Evolutionary conservation across 2,329 filamentous ascomycete species (phyloP), one percentile per base, ranked within the genome.

Genomic region (Polychaeton citri): DNA sequence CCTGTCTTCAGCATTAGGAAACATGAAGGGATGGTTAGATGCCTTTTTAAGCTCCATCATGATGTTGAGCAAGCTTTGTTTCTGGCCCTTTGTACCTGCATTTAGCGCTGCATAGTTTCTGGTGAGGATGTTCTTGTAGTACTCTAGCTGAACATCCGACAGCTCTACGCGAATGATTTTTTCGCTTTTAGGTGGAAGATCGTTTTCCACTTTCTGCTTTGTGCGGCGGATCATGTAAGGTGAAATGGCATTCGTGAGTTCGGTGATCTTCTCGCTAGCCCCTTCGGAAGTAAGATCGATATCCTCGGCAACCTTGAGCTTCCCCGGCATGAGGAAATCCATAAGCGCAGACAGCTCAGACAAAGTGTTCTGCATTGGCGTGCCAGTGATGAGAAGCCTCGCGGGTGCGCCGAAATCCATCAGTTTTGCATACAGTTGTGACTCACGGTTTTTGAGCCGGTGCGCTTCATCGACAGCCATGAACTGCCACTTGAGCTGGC

Each of bases 41-140:
- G 90, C 86, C 61, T 98, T 98, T 67, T 98, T 98, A 52, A 98
- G 62, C 59, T 98, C 90, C 90, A 98, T 98, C 76, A 98, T 95
- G 57, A 98, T 90, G 60, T 98, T 98, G 44, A 98, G 66, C 10
- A 98, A 65, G 0, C 88, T 96, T 47, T 93, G 88, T 60, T 94
- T 96, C 58, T 92, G 84, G 5, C 88, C 90, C 41, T 76, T 84
- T 31, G 80, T 79, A 32, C 86, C 88, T 52, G 94, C 83, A 49
- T 92, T 94, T 20, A 98, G 70, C 3, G 88, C 90, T 19, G 86
- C 78, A 52, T 98, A 98, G 55, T 98, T 98, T 51, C 88, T 79
- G 0, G 90, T 96, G 17, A 98, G 69, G 40, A 98, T 96, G 53
- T 96, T 96, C 63, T 96, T 96, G 68, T 98, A 98, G 59, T 95